Evolutionary conservation across 331 rosid species (phyloP), one percentile per base, ranked within the genome.

Genomic region (Erythrophleum ivorense): DNA sequence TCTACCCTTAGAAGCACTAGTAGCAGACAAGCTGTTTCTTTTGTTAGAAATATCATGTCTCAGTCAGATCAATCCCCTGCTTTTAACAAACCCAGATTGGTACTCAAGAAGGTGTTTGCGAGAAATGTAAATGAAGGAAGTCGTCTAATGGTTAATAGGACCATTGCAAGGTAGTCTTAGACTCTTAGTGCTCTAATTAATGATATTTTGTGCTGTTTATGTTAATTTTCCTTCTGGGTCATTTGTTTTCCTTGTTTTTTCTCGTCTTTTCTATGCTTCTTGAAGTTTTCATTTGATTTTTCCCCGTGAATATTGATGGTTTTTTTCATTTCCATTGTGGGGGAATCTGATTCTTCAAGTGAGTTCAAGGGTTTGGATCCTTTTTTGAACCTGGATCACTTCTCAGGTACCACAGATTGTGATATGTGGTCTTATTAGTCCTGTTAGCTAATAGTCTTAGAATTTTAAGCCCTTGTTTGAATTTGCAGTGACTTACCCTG

Each of bases 291-390:
- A 7, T 43, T 43, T 43, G 9, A 43, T 5, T 6, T 43, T 10
- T 46, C 50, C 12, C 9, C 31, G 9, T 62, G 68, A 45, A 29
- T 15, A 73, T 21, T 34, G 64, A 73, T 53, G 5, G 4, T 14
- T 63, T 63, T 41, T 63, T 9, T 9, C 3, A 16, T n/a, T n/a
- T 49, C 68, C 33, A 33, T 11, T 24, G 16, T 13, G 41, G 43
- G 19, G 41, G 41, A n/a, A 41, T 75, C 38, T 80, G 41, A 76
- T 78, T 66, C 67, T 77, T 86, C 93, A 57, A 78, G 84, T 29
- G 97, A 95, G 46, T 83, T 95, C 91, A 91, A 82, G 84, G 87
- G 76, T 73, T 78, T 92, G 88, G 98, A 95, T 87, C 98, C 98
- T 21, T 95, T 95, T 83, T 77, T 95, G 59, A 70, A 87, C 92